These are phyloP conservation scores for Eucalyptus tenuipes DNA, from an alignment of 345 rosid species.

Conservation along the genomic window DNA sequence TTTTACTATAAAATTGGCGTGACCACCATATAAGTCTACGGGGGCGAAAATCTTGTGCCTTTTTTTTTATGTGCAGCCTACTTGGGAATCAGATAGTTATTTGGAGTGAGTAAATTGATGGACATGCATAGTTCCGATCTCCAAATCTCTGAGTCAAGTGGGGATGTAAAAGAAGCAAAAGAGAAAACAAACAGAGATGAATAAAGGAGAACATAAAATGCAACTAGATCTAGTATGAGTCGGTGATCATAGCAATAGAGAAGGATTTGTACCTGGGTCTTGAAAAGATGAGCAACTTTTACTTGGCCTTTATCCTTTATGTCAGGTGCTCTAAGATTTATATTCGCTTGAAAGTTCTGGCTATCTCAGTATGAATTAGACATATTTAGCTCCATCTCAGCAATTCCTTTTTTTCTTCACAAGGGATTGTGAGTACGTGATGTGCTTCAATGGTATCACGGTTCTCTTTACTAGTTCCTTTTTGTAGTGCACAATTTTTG, in stretches of 20 bases:
- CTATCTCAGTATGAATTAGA: not conserved
- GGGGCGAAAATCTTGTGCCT: rapidly evolving
- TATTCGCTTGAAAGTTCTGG: not conserved
- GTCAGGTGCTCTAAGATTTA: not conserved
- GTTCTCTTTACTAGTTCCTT: not conserved
- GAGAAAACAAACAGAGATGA: not conserved
- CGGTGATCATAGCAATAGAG: not conserved
- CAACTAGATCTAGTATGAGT: not conserved
- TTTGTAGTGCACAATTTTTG: not conserved
- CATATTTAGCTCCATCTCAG: not conserved
- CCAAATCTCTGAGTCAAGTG: not conserved
- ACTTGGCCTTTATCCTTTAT: not conserved
- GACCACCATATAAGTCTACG: not conserved
- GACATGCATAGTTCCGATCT: not conserved
- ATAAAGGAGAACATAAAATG: not conserved
- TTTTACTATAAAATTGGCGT: not conserved
- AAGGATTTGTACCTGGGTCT: not conserved
- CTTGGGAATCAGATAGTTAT: not conserved
- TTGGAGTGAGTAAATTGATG: not conserved
- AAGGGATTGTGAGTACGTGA: not conserved
- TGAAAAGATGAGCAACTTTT: not conserved
- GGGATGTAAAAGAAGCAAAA: not conserved
- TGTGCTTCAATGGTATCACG: not conserved
- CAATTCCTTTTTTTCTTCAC: not conserved
- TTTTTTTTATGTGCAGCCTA: not conserved